Evolutionary conservation across 179 eudicot species (phyloP), one percentile per base, ranked within the genome.

Genomic region (Patellifolia procumbens): DNA sequence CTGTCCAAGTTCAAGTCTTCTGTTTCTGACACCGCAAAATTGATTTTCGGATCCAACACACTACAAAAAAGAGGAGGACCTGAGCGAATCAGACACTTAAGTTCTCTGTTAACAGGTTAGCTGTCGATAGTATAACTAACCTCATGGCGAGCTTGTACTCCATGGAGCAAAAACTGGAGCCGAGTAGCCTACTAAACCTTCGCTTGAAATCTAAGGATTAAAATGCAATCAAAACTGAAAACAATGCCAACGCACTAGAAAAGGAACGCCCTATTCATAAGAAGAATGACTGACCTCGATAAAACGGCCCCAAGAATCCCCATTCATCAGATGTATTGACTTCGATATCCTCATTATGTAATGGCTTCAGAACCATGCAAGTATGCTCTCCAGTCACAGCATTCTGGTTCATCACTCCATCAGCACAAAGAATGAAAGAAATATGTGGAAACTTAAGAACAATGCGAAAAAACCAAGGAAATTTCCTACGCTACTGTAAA

Each of bases 71-170:
- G 29, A 56, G 72, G 37, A 82, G 16, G 73, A 58, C 53, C 72
- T 52, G n/a, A 56, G 43, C 26, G 53, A 42, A 43, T 58, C 68
- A 74, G 68, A 81, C 15, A 34, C 55, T 32, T 15, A n/a, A 37
- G 35, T 46, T 20, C 5, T 43, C 29, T 58, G 74, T 51, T 67
- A 52, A 79, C 34, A 37, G 10, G 31, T 19, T 31, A 70, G 63
- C 70, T 29, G 60, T 17, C 46, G 42, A 68, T 32, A 46, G 77
- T 22, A 59, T 12, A 13, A 75, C 87, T 49, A 42, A 94, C 98
- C 97, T 95, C 97, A 95, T 87, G 9, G 97, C 97, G 84, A 95
- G 99, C 83, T 91, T 91, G 82, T 83, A 89, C 75, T 90, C 93
- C 91, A 92, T 87, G 45, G 82, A 68, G 42, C 86, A 85, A 73